These are phyloP conservation scores for Cladophialophora chaetospira DNA, from an alignment of 2,329 filamentous ascomycete genomes.

Conservation along the genomic window DNA sequence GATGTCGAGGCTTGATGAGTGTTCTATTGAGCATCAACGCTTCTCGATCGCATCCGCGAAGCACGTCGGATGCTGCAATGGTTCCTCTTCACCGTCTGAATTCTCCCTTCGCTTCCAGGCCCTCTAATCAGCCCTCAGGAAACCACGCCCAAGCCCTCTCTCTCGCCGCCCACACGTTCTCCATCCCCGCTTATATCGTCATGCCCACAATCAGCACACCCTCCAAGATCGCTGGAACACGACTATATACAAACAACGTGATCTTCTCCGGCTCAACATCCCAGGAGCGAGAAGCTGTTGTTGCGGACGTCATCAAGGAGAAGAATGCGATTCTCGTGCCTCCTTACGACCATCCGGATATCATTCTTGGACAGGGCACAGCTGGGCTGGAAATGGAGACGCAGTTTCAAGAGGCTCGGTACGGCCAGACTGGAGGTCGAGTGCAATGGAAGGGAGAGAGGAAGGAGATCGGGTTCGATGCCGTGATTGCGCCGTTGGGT, in stretches of 20 bases:
- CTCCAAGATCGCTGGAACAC: slow-evolving; percentile 84
- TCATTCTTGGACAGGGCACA: slow-evolving; percentile 93
- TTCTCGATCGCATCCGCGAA: no score
- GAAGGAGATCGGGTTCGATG: slow-evolving; percentile 53
- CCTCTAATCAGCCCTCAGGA: slow-evolving; percentile 53
- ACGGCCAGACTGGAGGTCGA: slow-evolving; percentile 31
- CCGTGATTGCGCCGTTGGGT: slow-evolving; percentile 79
- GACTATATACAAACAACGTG: slow-evolving; percentile 73
- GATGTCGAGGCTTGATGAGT: no score
- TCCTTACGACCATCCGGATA: slow-evolving; percentile 89
- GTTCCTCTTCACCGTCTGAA: neutral
- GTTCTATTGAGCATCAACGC: no score
- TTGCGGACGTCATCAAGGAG: slow-evolving; percentile 65
- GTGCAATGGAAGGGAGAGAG: neutral
- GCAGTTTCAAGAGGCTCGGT: slow-evolving; percentile 64
- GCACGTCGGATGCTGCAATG: no score
- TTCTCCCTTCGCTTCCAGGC: neutral
- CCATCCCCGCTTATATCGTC: slow-evolving; percentile 80
- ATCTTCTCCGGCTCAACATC: slow-evolving; percentile 81
- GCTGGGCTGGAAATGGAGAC: slow-evolving; percentile 77
- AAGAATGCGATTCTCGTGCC: slow-evolving; percentile 81
- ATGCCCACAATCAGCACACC: slow-evolving; percentile 86
- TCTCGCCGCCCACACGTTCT: slow-evolving; percentile 73
- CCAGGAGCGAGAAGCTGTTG: slow-evolving; percentile 76
- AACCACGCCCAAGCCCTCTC: slow-evolving; percentile 94